A percentile compares a stretch with the other conserved stretches of the same genome.
Evolutionary conservation across 805 yeast genomes (phyloP).

Genomic region (Tanozyma kutaoensis): DNA sequence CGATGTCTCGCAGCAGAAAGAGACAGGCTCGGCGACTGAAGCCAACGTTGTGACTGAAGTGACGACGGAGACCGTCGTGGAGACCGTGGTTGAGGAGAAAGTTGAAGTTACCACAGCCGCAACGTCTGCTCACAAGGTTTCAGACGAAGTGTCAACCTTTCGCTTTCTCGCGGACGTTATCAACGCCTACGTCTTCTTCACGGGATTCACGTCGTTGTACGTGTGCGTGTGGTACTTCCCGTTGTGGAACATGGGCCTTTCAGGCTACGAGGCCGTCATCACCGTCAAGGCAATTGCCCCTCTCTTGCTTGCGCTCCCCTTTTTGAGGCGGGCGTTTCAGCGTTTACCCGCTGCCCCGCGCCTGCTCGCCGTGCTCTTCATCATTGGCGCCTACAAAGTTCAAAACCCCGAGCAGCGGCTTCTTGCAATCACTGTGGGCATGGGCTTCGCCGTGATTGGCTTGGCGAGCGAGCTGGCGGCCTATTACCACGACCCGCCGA

Average conservation of each 20-base stretch:
- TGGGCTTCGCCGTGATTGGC: slow-evolving; percentile 46
- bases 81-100: background rate
- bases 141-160: slow-evolving; percentile 3
- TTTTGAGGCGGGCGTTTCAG: slow-evolving; percentile 9
- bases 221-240: slow-evolving; percentile 96
- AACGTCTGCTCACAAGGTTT: slow-evolving; percentile 16
- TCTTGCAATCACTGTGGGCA: slow-evolving; percentile 51
- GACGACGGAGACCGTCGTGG: slow-evolving; percentile 1
- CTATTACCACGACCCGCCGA: slow-evolving; percentile 12
- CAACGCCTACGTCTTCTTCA: slow-evolving; percentile 77
- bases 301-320: slow-evolving; percentile 41
- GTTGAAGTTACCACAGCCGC: background rate
- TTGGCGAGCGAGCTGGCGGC: slow-evolving; percentile 40
- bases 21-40: too few relatives aligned
- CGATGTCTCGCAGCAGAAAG: too few relatives aligned
- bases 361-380: slow-evolving; percentile 41
- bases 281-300: slow-evolving; percentile 30
- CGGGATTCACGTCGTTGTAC: slow-evolving; percentile 67
- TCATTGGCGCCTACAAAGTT: slow-evolving; percentile 64
- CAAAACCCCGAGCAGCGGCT: slow-evolving; percentile 61
- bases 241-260: slow-evolving; percentile 93
- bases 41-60: background rate
- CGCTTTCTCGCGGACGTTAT: slow-evolving; percentile 31
- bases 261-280: slow-evolving; percentile 80
- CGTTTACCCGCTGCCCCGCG: slow-evolving; percentile 18